Percentiles rank a stretch among this genome's conserved stretches.
phyloP scores from a whole-genome alignment of 2,329 filamentous ascomycete species.

The Stachybotrys chartarum region DNA sequence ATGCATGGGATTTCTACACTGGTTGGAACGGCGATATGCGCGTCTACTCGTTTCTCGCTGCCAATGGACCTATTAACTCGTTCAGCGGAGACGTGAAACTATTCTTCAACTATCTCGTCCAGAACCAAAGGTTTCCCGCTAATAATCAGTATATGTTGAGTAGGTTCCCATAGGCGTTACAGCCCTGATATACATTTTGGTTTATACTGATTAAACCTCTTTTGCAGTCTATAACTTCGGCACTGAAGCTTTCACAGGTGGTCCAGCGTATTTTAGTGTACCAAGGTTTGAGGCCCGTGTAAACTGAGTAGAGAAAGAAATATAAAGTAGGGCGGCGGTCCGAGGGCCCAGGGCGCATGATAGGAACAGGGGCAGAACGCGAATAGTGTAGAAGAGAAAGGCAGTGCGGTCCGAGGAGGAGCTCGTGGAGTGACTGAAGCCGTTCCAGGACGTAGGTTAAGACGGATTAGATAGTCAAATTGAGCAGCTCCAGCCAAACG shows the following conservation, averaged over 20 bases:
- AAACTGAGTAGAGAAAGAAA: background rate
- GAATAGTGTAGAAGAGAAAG: too few species aligned
- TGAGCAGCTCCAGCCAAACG: too few species aligned
- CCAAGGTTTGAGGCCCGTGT: conserved; percentile 10
- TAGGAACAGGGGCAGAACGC: too few species aligned
- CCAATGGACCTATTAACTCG: conserved; percentile 27
- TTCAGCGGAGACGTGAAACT: conserved; percentile 46
- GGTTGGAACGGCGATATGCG: background rate
- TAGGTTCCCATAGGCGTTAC: conserved; percentile 5
- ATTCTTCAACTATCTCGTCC: conserved; percentile 45
- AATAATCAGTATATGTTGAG: conserved; percentile 15
- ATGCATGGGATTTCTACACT: background rate
- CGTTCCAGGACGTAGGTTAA: too few species aligned
- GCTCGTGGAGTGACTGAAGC: too few species aligned
- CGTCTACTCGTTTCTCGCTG: conserved; percentile 20
- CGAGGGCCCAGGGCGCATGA: too few species aligned
- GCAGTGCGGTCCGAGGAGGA: too few species aligned
- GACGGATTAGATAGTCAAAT: too few species aligned
- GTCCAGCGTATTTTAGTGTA: conserved; percentile 11
- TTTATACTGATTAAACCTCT: background rate
- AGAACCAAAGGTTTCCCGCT: conserved; percentile 31
- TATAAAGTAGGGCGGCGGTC: too few species aligned
- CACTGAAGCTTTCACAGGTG: conserved; percentile 16
- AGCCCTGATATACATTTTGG: background rate
- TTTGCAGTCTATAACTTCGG: conserved; percentile 14